Percentiles rank a stretch among this genome's conserved stretches.
Conservation (phyloP, 345 rosid species). For the Diplotaxis tenuifolia region DNA sequence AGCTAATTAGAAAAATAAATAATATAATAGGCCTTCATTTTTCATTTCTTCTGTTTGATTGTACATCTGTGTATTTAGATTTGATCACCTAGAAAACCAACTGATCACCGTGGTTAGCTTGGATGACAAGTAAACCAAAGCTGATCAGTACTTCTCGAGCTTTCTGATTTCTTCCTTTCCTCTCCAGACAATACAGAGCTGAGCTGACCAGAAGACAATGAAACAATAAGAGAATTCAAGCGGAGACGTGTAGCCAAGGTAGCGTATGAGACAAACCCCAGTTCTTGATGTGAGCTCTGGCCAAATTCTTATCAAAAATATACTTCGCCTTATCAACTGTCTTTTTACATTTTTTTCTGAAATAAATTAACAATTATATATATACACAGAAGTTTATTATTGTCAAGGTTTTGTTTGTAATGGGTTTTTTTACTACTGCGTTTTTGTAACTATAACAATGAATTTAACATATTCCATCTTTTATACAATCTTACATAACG, state of each 20-base stretch:
- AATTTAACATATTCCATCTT: not conserved
- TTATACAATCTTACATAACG: no score
- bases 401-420: not conserved
- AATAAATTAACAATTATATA: not conserved
- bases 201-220: constrained; percentile 72
- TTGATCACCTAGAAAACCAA: not conserved
- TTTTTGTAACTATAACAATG: not conserved
- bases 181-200: constrained; percentile 61
- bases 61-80: not conserved
- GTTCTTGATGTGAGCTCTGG: constrained; percentile 37
- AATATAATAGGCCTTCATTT: not conserved
- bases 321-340: not conserved
- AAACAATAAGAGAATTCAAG: no score
- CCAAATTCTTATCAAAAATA: not conserved
- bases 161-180: constrained; percentile 77
- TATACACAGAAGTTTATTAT: not conserved
- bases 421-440: not conserved
- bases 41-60: not conserved
- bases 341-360: not conserved
- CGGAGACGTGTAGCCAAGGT: no score
- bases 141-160: constrained; percentile 73
- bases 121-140: no score
- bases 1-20: not conserved
- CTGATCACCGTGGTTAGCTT: no score
- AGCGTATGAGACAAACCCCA: no score